Evolutionary conservation across 192 early-diverging fungal species (phyloP).

Genomic region (Pilaira anomala): DNA sequence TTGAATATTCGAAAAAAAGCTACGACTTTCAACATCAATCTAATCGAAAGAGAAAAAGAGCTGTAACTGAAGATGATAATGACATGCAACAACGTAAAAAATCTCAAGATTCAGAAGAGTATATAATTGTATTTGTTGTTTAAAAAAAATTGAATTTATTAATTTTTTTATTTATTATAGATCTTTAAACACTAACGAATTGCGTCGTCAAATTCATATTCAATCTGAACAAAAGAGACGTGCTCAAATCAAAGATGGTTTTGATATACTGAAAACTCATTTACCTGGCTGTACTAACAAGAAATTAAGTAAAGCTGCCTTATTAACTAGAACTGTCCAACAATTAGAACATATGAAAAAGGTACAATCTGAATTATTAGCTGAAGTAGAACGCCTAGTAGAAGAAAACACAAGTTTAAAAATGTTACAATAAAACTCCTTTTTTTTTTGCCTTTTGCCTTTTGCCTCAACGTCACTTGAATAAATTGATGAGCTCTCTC

Average conservation of each 20-base stretch:
- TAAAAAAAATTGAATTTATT: too few species aligned
- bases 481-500: too few species aligned
- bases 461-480: too few species aligned
- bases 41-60: conserved; percentile 26
- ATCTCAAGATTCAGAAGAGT: too few species aligned
- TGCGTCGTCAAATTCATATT: conserved; percentile 44
- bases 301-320: conserved; percentile 43
- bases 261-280: conserved; percentile 39
- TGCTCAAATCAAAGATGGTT: conserved; percentile 45
- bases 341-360: conserved; percentile 41
- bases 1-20: conserved; percentile 7
- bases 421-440: conserved; percentile 4
- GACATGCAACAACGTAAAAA: too few species aligned
- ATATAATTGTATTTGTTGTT: too few species aligned
- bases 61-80: background rate
- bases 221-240: conserved; percentile 46
- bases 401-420: conserved; percentile 23
- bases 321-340: conserved; percentile 36
- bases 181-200: conserved; percentile 27
- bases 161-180: too few species aligned
- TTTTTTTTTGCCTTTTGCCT: too few species aligned
- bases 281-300: conserved; percentile 36
- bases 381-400: conserved; percentile 24
- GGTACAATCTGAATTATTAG: conserved; percentile 26
- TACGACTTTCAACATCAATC: background rate